These are phyloP conservation scores for Lecanicillium sp. DNA, from an alignment of 2,329 filamentous ascomycete species.

Conservation along the genomic window DNA sequence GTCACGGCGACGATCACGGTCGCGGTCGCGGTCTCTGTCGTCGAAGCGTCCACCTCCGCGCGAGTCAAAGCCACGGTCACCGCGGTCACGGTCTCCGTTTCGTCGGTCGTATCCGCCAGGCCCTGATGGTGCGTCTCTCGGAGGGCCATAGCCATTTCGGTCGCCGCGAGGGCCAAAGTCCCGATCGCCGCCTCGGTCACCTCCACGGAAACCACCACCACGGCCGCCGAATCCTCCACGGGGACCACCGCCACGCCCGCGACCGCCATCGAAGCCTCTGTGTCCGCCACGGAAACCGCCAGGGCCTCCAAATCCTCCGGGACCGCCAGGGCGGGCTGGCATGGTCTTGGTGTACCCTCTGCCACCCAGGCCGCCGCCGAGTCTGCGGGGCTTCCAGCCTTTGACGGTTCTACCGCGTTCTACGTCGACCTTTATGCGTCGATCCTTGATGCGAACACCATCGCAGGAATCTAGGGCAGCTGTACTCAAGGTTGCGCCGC, in stretches of 20 bases:
- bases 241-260: conserved; percentile 34
- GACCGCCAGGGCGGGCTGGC: conserved; percentile 61
- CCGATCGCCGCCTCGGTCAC: conserved; percentile 40
- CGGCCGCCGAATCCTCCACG: conserved; percentile 49
- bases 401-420: conserved; percentile 91
- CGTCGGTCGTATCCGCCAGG: conserved; percentile 42
- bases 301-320: conserved; percentile 45
- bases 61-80: conserved; percentile 35
- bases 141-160: conserved; percentile 31
- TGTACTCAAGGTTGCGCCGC: conserved; percentile 52
- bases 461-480: conserved; percentile 83
- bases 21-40: conserved; percentile 26
- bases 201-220: conserved; percentile 30
- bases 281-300: conserved; percentile 38
- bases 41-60: conserved; percentile 32
- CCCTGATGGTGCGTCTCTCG: conserved; percentile 53
- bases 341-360: conserved; percentile 84
- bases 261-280: conserved; percentile 38
- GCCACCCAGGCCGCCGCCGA: conserved; percentile 87
- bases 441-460: conserved; percentile 86
- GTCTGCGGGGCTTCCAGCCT: conserved; percentile 85
- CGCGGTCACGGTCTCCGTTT: conserved; percentile 37
- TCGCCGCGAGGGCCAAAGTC: conserved; percentile 20
- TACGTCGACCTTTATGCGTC: conserved; percentile 88
- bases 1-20: conserved; percentile 16